Base-by-base conservation (phyloP, 192 early-diverging fungal genomes). In the Paraglomus brasilianum region DNA sequence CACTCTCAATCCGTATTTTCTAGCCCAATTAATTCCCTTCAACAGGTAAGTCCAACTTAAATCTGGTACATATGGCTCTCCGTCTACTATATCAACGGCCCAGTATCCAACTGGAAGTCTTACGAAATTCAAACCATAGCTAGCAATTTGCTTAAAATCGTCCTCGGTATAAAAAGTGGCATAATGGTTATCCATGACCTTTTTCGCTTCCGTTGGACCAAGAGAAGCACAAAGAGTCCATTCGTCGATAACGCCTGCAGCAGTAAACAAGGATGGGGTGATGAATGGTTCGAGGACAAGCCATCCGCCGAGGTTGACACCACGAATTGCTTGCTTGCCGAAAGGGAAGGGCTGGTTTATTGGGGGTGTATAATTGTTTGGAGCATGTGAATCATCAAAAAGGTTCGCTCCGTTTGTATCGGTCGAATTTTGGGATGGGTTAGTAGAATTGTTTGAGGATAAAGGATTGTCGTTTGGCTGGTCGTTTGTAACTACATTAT, bases 101-200 rank as follows among this genome's bases (percentile, higher is more conserved):
- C 89, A 91, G 76, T 87, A 86, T 5, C 88, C 88, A 39, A 88
- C 73, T 0, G 89, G 89, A 41, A 91, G 86, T 17, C 88, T 84
- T 10, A 91, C 68, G 30, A 85, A 85, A 73, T 91, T 91, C 58
- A 91, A 81, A 6, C 84, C 79, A 68, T 84, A 72, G 13, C 77
- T 45, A 7, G 83, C 76, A 30, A 89, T 78, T 11, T 76, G 71
- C 0, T 77, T 67, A 47, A 89, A 84, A 40, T 88, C 87, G 0
- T 78, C 61, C 53, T 89, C 88, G 10, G 78, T 82, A 24, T 88
- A 78, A 78, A 82, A 91, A 5, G 81, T 74, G 3, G 75, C 74
- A 72, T 87, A 91, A 47, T 91, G 89, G 8, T 75, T 48, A 21
- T 78, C 70, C 7, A 91, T 67, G 8, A 77, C 77, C 3, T 69